phyloP scores from a whole-genome alignment of 2,329 filamentous ascomycete species.

The Neofusicoccum umdonicola region DNA sequence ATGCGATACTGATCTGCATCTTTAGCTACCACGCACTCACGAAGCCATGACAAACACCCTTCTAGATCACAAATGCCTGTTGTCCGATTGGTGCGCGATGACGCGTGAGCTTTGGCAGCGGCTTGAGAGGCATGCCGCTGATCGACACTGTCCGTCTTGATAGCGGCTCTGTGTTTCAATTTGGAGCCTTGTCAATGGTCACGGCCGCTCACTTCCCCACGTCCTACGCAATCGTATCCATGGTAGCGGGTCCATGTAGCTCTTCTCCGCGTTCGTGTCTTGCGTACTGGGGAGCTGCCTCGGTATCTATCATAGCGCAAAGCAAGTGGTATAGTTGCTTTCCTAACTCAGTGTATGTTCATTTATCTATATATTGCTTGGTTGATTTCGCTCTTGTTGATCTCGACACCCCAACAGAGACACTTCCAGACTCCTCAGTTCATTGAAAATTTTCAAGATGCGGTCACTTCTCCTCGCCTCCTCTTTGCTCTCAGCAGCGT shows the following conservation, averaged over 20 bases:
- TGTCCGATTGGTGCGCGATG: background rate
- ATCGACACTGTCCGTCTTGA: background rate
- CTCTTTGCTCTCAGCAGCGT: slow-evolving; percentile 20
- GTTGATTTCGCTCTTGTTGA: background rate
- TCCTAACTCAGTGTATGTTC: background rate
- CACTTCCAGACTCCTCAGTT: too few species aligned
- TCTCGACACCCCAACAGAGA: too few species aligned
- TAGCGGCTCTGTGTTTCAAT: background rate
- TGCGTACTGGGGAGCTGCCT: background rate
- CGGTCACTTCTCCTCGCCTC: slow-evolving; percentile 24
- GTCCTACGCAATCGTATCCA: background rate
- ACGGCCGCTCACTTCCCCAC: background rate
- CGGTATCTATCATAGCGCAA: background rate
- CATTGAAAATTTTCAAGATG: slow-evolving; percentile 4
- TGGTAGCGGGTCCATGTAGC: background rate
- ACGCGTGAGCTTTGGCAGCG: background rate
- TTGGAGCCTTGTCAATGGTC: too few species aligned
- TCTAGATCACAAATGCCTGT: background rate
- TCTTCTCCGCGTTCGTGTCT: background rate
- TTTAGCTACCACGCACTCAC: background rate
- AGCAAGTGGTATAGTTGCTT: background rate
- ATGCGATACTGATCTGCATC: background rate
- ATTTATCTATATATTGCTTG: background rate
- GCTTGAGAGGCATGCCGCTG: background rate
- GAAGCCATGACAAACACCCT: background rate